Conservation (phyloP, 2,329 filamentous ascomycete species). For the Arachnomyces sp. region DNA sequence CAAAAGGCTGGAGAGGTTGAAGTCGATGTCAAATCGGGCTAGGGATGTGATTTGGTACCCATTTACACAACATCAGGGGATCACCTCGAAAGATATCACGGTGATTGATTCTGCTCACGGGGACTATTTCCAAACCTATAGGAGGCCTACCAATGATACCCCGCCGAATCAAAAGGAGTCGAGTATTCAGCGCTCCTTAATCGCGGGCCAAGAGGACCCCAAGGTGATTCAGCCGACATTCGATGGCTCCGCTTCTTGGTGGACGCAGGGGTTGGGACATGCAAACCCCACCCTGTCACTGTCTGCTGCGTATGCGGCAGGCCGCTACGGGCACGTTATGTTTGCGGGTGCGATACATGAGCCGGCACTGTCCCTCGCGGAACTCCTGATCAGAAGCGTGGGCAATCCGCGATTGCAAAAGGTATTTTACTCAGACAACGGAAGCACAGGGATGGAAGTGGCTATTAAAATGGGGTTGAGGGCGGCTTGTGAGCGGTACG, state of each 20-base stretch:
- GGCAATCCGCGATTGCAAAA: conserved; percentile 58
- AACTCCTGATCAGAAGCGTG: conserved; percentile 52
- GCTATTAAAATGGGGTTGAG: conserved; percentile 77
- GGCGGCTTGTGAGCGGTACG: conserved; percentile 58
- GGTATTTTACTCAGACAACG: conserved; percentile 77
- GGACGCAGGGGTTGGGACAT: conserved; percentile 82
- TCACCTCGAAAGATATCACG: conserved; percentile 55
- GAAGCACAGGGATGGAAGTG: conserved; percentile 75
- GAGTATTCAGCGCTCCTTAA: background rate
- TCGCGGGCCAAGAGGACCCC: background rate
- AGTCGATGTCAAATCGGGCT: conserved; percentile 54
- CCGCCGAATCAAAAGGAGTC: conserved; percentile 3
- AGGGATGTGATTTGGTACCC: conserved; percentile 70
- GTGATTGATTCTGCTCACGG: conserved; percentile 73
- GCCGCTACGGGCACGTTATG: conserved; percentile 82
- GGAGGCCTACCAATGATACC: conserved; percentile 16
- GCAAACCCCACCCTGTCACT: conserved; percentile 63
- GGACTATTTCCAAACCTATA: conserved; percentile 63
- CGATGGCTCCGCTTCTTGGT: conserved; percentile 82
- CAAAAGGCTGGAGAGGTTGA: conserved; percentile 49
- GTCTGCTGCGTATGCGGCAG: conserved; percentile 70
- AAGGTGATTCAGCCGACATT: conserved; percentile 56
- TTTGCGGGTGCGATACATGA: conserved; percentile 74
- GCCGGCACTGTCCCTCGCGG: conserved; percentile 62
- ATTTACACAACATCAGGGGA: conserved; percentile 68